These are phyloP conservation scores for Canavalia gladiata DNA, from an alignment of 306 rosid genomes.

Conservation along the genomic window DNA sequence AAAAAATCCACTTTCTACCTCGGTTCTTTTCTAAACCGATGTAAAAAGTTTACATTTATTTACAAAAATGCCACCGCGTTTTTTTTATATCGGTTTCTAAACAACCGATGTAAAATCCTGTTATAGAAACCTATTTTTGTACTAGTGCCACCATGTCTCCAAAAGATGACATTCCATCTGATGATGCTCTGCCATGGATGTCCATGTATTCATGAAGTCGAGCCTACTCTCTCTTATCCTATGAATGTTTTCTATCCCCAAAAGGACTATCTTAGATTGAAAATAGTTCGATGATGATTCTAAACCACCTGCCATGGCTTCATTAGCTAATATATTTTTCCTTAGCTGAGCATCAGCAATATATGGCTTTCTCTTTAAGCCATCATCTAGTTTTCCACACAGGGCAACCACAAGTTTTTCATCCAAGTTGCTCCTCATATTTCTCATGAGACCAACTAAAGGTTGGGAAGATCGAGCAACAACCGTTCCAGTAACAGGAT, in stretches of 20 bases:
- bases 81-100: too few species aligned
- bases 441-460: conserved; percentile 95
- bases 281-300: conserved; percentile 94
- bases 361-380: conserved; percentile 81
- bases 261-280: conserved; percentile 93
- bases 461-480: conserved; percentile 99
- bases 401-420: conserved; percentile 96
- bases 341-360: conserved; percentile 97
- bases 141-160: too few species aligned
- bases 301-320: conserved; percentile 99
- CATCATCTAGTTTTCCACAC: conserved; percentile 66
- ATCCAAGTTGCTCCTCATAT: conserved; percentile 91
- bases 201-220: conserved; percentile 94
- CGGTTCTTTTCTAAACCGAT: too few species aligned
- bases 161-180: conserved; percentile 98
- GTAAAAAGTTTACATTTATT: too few species aligned
- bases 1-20: too few species aligned
- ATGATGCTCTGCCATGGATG: conserved; percentile 86
- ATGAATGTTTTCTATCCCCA: conserved; percentile 98
- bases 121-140: too few species aligned
- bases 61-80: too few species aligned
- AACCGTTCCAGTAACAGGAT: conserved; percentile 93
- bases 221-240: conserved; percentile 95
- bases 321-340: conserved; percentile 95
- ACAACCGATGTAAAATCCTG: conserved; percentile 56